Evolutionary conservation across 805 yeast genomes (phyloP).

Genomic region (Yarrowia yakushimensis): DNA sequence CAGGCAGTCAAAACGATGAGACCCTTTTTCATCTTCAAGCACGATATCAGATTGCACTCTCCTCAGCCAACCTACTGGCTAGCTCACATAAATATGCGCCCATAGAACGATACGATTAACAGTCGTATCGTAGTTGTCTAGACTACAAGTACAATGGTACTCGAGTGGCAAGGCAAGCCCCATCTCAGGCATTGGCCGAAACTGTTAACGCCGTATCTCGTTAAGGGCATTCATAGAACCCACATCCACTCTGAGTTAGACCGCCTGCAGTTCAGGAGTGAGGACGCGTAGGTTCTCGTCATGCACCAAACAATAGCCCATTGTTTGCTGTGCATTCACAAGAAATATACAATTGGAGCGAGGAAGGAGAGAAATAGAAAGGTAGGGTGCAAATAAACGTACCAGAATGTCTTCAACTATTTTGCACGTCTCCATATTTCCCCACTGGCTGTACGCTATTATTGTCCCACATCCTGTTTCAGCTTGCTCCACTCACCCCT

Average conservation of each 20-base stretch:
- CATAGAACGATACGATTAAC: too few relatives aligned
- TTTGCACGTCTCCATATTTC: not conserved
- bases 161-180: too few relatives aligned
- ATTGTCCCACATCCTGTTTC: not conserved
- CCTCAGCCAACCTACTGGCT: too few relatives aligned
- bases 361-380: too few relatives aligned
- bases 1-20: too few relatives aligned
- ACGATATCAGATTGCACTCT: too few relatives aligned
- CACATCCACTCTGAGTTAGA: not conserved
- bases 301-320: not conserved
- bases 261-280: constrained; percentile 4
- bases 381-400: too few relatives aligned
- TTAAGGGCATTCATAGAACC: not conserved
- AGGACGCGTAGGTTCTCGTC: not conserved
- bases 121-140: too few relatives aligned
- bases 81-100: too few relatives aligned
- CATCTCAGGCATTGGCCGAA: not conserved
- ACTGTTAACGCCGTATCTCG: not conserved
- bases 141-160: too few relatives aligned
- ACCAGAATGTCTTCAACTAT: not conserved
- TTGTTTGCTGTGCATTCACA: not conserved
- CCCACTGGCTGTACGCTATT: not conserved
- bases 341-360: too few relatives aligned
- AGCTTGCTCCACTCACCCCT: constrained; percentile 1
- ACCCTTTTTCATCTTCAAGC: too few relatives aligned